phyloP scores from a whole-genome alignment of 805 yeast species.

The Metschnikowia cubensis region DNA sequence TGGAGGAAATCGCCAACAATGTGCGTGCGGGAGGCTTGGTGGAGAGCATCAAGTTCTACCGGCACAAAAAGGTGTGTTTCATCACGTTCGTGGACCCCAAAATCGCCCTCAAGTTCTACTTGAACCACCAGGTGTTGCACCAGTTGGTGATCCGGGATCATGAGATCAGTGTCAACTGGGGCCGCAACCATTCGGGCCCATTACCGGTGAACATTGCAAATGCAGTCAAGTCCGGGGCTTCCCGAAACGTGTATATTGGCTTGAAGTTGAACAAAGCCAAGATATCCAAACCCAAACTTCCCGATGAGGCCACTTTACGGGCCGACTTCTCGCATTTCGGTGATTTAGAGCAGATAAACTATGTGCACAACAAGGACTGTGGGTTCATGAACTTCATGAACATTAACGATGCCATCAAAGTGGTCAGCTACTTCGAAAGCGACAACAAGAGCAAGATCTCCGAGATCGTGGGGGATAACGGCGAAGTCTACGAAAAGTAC shows the following conservation, averaged over 20 bases:
- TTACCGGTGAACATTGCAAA: slow-evolving; percentile 49
- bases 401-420: slow-evolving; percentile 58
- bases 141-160: slow-evolving; percentile 60
- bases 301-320: slow-evolving; percentile 47
- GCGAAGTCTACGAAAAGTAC: slow-evolving; percentile 42
- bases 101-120: slow-evolving; percentile 64
- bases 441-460: slow-evolving; percentile 30
- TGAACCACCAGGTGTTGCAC: slow-evolving; percentile 52
- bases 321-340: slow-evolving; percentile 63
- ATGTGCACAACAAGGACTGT: slow-evolving; percentile 63
- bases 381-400: slow-evolving; percentile 71
- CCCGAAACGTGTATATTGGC: slow-evolving; percentile 75
- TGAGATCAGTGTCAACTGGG: slow-evolving; percentile 69
- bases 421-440: slow-evolving; percentile 55
- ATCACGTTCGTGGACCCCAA: slow-evolving; percentile 63
- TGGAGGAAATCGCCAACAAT: slow-evolving; percentile 71
- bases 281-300: slow-evolving; percentile 21
- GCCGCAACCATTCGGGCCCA: slow-evolving; percentile 60
- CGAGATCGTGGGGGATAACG: slow-evolving; percentile 33
- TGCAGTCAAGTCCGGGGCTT: slow-evolving; percentile 71
- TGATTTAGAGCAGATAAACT: slow-evolving; percentile 71
- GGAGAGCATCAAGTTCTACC: slow-evolving; percentile 51
- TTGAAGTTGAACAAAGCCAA: slow-evolving; percentile 28
- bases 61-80: slow-evolving; percentile 58
- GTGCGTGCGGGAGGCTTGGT: slow-evolving; percentile 73